Evolutionary conservation across 345 rosid species (phyloP), one percentile per base, ranked within the genome.

Genomic region (Camelina sativa): DNA sequence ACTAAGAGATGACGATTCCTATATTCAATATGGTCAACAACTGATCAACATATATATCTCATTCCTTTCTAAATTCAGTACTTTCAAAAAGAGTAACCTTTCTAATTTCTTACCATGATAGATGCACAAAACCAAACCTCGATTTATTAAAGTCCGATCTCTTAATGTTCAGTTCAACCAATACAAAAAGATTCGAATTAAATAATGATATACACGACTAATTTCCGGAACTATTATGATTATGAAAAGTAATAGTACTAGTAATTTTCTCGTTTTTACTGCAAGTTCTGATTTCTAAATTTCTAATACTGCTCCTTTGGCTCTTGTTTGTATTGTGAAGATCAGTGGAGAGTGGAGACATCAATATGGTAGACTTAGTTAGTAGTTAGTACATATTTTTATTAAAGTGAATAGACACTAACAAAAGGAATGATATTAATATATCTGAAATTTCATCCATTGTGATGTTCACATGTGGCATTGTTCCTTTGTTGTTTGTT

Each of bases 91-190:
- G 12, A 30, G 47, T 19, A 34, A 32, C 62, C 19, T 53, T 41
- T 72, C 30, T 28, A 28, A 28, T 28, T 62, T 72, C 52, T 52
- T 53, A 41, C 76, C 43, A 52, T 62, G 53, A 71, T n/a, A 71
- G 53, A 41, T 28, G 5, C 62, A 52, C 22, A 62, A 63, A 19
- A 62, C 69, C 44, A 72, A 12, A 34, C 69, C 17, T 53, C 62
- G 12, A 30, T 72, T 61, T 22, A 48, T 37, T 8, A 60, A 41
- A 60, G 25, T 35, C 50, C 28, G 37, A 6, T 43, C 15, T 51
- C 41, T 50, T 61, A 51, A 50, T 38, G 52, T 50, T 71, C 50
- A 22, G 19, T 37, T 50, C 16, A 35, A 37, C 28, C 20, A 52
- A 40, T 7, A 7, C 12, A n/a, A 71, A 28, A n/a, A 11, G 6